Evolutionary conservation across 208 protist genomes (phyloP), one percentile per base, ranked within the genome.

Genomic region (Balamuthia mandrillaris): DNA sequence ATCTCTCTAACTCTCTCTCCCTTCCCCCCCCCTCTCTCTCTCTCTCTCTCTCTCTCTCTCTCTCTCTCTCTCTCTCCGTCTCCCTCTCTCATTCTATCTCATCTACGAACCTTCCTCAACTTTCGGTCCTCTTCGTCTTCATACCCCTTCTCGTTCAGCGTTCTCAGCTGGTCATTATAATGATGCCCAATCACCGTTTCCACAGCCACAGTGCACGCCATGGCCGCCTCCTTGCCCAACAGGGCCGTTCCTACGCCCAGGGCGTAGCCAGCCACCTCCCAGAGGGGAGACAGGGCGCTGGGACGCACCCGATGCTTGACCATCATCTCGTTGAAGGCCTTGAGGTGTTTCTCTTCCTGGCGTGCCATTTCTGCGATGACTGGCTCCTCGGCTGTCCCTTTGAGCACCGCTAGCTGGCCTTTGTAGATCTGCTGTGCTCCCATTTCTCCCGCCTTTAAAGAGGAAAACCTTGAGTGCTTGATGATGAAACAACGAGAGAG

Each of bases 171-270:
- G n/a, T 91, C 89, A 58, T 94, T 91, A 41, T 94, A 94, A 45
- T 94, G 91, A 12, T 90, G 81, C 7, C 75, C 70, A 65, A 94
- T 93, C 7, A 92, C 89, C 9, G 82, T 90, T 63, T 94, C 91
- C 29, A 94, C 91, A 2, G 88, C 90, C 1, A 92, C 90, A 12
- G 91, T 94, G 49, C 89, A 91, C 9, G 90, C 90, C 91, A 94
- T 94, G 1, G 91, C 91, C 16, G 90, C 89, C 81, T 94, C 90
- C 60, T 92, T 92, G 35, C 91, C 91, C 66, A 94, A 63, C 10
- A 92, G 47, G 3, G 89, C 91, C 35, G 88, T 91, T 3, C 81
- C 90, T 18, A 88, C 84, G 12, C 90, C 89, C 18, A 90, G 51
- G 4, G 82, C 90, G 68, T 75, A 93, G 4, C 91, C 91, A 54